Conservation (phyloP, 2,329 filamentous ascomycete genomes). For the Beauveria rudraprayagi region DNA sequence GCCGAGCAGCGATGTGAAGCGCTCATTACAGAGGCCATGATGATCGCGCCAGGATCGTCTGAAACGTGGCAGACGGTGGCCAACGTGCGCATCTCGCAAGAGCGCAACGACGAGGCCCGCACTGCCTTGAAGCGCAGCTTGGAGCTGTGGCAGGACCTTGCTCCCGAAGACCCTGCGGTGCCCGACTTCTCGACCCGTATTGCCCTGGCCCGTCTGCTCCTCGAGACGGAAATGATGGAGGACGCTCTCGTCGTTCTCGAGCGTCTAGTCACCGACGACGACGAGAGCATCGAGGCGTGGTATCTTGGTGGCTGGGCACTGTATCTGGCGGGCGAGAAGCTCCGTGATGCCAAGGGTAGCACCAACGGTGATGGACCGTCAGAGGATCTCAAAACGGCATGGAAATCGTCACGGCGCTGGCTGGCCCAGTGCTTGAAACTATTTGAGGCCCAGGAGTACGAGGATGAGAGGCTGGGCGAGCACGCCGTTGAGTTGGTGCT, state of each 20-base stretch:
- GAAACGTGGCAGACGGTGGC: constrained; percentile 95
- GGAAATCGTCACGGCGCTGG: constrained; percentile 75
- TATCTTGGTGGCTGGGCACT: constrained; percentile 94
- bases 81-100: constrained; percentile 86
- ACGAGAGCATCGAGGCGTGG: constrained; percentile 91
- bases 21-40: constrained; percentile 81
- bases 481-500: constrained; percentile 66
- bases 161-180: constrained; percentile 60
- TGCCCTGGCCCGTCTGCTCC: constrained; percentile 72
- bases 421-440: constrained; percentile 71
- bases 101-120: constrained; percentile 68
- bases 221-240: constrained; percentile 82
- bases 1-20: constrained; percentile 83
- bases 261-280: constrained; percentile 77
- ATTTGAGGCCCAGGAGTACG: constrained; percentile 74
- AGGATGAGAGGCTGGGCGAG: constrained; percentile 68
- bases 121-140: constrained; percentile 73
- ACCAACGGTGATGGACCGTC: constrained; percentile 25
- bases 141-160: constrained; percentile 72
- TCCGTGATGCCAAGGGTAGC: constrained; percentile 31
- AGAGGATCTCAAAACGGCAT: constrained; percentile 51
- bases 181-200: constrained; percentile 84
- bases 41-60: constrained; percentile 71
- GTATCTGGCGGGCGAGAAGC: constrained; percentile 67
- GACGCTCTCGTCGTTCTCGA: constrained; percentile 82